Base-by-base conservation (phyloP, 192 early-diverging fungal species). In the Helicostylum pulchrum region DNA sequence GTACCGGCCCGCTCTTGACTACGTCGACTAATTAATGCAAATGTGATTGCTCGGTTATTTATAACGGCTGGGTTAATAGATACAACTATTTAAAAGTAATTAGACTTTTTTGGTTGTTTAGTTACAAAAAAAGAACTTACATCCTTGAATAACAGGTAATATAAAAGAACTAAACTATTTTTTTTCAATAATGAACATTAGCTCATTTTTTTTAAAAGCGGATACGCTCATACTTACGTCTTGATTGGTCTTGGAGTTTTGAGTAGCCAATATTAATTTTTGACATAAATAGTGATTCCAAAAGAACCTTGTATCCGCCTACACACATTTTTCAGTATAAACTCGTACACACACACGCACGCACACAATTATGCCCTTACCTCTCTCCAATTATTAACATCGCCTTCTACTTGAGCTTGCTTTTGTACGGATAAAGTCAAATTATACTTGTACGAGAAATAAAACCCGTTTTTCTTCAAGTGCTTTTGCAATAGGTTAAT, bases 101-200 rank as follows among this genome's bases (percentile, higher is more conserved):
- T 20, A 62, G 17, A 57, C 20, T 30, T 30, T 20, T 14, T 6
- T 47, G 14, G 1, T 20, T 7, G 26, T 45, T 26, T 52, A 9
- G 2, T 26, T 26, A 26, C 26, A 26, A 26, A 26, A 26, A 26
- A 26, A 2, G 26, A 26, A 76, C 81, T 77, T 81, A 89, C 88
- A 98, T 50, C 96, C 97, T 68, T 91, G 90, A 30, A 96, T 87
- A 30, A 99, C 75, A 5, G 95, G 97, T 46, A 97, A 72, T 43
- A 97, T 92, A 79, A 92, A 99, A 54, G 80, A 82, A 67, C 83
- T 80, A 15, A 89, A 59, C 86, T 90, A 54, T 11, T 42, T 26
- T 2, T n/a, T 1, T 21, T 21, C 36, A 7, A 57, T 45, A 15
- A 67, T 23, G 15, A 51, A 39, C n/a, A 53, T 46, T 11, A 44